phyloP scores from a whole-genome alignment of 805 yeast species.

The Cyberlindnera mycetangii region DNA sequence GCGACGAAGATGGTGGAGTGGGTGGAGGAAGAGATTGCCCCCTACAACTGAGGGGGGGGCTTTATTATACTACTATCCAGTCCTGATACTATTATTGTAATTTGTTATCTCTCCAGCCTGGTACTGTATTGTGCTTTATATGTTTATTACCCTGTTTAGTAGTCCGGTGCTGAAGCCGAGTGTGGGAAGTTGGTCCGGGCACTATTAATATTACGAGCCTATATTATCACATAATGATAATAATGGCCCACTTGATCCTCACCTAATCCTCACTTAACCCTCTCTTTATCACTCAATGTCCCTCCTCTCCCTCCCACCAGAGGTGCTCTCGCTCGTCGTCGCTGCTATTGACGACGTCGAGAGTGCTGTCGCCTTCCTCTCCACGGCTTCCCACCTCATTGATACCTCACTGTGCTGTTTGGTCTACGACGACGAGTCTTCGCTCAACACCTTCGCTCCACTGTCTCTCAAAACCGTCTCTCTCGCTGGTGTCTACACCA shows the following conservation, averaged over 20 bases:
- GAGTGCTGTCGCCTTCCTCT: background rate
- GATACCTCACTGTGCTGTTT: background rate
- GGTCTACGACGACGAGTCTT: background rate
- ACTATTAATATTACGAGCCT: too few species aligned
- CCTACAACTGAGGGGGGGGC: background rate
- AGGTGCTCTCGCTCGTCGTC: background rate
- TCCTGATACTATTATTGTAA: too few species aligned
- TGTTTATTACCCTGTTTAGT: too few species aligned
- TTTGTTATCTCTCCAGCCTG: too few species aligned
- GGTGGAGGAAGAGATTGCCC: conserved; percentile 27
- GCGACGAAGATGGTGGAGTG: conserved; percentile 35
- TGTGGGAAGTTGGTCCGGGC: too few species aligned
- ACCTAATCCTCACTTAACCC: too few species aligned
- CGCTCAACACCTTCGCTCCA: background rate
- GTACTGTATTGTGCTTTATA: too few species aligned
- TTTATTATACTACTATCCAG: too few species aligned
- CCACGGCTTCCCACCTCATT: background rate
- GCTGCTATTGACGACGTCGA: background rate
- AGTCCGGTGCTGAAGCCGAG: too few species aligned
- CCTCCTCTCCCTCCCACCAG: background rate
- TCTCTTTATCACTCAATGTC: too few species aligned
- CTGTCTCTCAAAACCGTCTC: background rate
- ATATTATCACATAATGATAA: too few species aligned
- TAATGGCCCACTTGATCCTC: too few species aligned
- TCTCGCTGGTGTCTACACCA: background rate